Base-by-base conservation (phyloP, 495 filamentous ascomycete genomes). In the Sporormia fimetaria region DNA sequence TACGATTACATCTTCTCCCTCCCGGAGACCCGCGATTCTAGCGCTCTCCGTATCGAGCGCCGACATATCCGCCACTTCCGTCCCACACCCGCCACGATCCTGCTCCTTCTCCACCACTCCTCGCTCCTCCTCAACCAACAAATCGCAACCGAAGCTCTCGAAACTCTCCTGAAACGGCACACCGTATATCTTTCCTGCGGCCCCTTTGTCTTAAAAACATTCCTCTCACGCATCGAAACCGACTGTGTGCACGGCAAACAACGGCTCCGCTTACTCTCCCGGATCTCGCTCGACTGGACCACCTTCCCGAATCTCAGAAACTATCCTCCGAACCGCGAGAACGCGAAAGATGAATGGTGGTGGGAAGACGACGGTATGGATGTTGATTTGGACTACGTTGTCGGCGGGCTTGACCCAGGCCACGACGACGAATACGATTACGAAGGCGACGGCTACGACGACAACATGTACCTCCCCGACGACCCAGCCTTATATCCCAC, bases 21-120 rank as follows among this genome's bases (percentile, higher is more conserved):
- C 10, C 44, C 44, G 2, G 42, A 52, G 21, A 24, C 23, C n/a
- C 49, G 49, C 15, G 33, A 23, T 32, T 16, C 41, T 10, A 27
- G 30, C n/a, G 23, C 21, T 14, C 15, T 47, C 6, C 44, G 50
- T n/a, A 53, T 53, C 15, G 50, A 53, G 30, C 50, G 50, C 6
- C 50, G 44, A 12, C 28, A 49, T 30, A 26, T 53, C 6, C 30
- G 20, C 21, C 22, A 40, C 26, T 53, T 53, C 39, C 18, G 15
- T 4, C 38, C 50, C 1, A 43, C 44, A 6, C 39, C 50, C 4
- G 21, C 33, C 6, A 21, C 23, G 5, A 42, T 53, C 23, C 40
- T 53, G 3, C 33, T 48, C 34, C 12, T 53, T 10, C 50, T 53
- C 4, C 44, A 53, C 34, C 40, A 49, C 23, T 44, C 44, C 22